These are phyloP conservation scores for Arxiozyma telluris DNA, from an alignment of 1,139 yeast genomes.

Conservation along the genomic window DNA sequence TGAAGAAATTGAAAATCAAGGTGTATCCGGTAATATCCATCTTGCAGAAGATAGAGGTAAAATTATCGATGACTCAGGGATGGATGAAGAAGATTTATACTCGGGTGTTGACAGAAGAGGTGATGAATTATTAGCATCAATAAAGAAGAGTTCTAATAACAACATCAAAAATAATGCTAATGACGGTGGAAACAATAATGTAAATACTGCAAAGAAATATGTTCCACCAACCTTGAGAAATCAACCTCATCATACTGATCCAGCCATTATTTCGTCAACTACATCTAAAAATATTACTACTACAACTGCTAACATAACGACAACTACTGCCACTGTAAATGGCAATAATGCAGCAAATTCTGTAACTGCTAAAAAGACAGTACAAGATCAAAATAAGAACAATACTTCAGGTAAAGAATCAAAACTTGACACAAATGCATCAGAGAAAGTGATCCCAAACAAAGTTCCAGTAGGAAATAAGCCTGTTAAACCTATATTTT, in stretches of 20 bases:
- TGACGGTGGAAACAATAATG: not conserved
- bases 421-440: not conserved
- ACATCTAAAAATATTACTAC: conserved; percentile 1
- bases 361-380: not conserved
- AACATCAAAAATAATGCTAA: conserved; percentile 9
- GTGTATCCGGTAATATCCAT: conserved; percentile 60
- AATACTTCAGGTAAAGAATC: not conserved
- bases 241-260: conserved; percentile 60
- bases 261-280: conserved; percentile 58
- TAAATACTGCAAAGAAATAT: conserved; percentile 19
- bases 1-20: conserved; percentile 65
- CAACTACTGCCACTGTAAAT: too few species aligned
- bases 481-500: not conserved
- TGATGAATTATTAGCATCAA: conserved; percentile 56
- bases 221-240: conserved; percentile 59
- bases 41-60: conserved; percentile 87
- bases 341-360: not conserved
- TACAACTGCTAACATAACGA: not conserved
- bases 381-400: not conserved
- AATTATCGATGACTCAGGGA: conserved; percentile 66
- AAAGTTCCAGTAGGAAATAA: not conserved
- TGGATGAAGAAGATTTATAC: conserved; percentile 93
- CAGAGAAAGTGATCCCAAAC: not conserved
- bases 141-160: conserved; percentile 32
- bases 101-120: conserved; percentile 73